Conservation (phyloP, 495 filamentous ascomycete species). For the Recurvomyces mirabilis region DNA sequence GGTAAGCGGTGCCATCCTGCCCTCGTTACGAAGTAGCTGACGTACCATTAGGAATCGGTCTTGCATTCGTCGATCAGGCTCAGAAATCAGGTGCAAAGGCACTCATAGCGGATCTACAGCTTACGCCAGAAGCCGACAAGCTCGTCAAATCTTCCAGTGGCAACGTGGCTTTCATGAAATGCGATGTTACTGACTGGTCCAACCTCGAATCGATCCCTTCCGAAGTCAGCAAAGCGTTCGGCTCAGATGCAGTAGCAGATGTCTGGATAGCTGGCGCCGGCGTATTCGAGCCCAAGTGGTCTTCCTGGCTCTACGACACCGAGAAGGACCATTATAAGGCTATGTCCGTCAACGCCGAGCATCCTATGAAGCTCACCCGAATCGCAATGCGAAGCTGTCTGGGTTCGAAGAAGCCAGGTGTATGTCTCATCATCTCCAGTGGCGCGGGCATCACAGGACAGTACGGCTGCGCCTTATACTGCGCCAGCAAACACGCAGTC, state of each 20-base stretch:
- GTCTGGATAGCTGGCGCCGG: constrained; percentile 13
- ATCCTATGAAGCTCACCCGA: constrained; percentile 31
- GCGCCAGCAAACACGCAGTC: constrained; percentile 31
- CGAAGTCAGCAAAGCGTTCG: constrained; percentile 42
- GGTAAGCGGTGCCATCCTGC: constrained; percentile 14
- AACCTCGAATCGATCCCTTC: constrained; percentile 49
- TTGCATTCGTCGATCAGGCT: constrained; percentile 25
- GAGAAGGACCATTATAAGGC: constrained; percentile 11
- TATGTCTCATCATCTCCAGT: constrained; percentile 22
- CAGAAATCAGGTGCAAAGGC: constrained; percentile 21
- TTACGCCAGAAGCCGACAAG: constrained; percentile 22
- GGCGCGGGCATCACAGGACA: constrained; percentile 23
- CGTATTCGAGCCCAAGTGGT: constrained; percentile 15
- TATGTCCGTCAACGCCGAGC: constrained; percentile 15
- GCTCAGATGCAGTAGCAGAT: constrained; percentile 26
- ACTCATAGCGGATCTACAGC: constrained; percentile 28
- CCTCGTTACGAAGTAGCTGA: neutral
- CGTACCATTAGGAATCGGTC: constrained; percentile 20
- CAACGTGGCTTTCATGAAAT: constrained; percentile 24
- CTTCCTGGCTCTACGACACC: constrained; percentile 9
- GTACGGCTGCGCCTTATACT: constrained; percentile 27
- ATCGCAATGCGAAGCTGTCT: constrained; percentile 31
- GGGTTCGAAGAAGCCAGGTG: constrained; percentile 25
- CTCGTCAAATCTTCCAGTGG: constrained; percentile 24
- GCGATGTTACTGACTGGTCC: constrained; percentile 30